A percentile compares a stretch with the other conserved stretches of the same genome.
phyloP scores from a whole-genome alignment of 805 yeast species.

The Priceomyces fermenticarens region DNA sequence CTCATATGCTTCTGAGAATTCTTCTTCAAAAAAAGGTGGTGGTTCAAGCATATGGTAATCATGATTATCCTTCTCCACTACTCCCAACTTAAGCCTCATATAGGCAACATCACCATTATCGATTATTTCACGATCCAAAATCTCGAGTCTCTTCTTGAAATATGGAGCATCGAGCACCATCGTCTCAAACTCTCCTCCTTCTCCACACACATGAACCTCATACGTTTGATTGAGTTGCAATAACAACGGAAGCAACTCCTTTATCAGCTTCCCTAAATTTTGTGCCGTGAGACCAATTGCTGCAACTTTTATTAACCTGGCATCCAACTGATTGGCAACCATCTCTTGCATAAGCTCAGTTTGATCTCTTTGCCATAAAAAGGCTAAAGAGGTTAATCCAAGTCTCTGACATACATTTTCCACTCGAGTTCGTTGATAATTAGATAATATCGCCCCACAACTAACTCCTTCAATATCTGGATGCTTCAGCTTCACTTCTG shows the following conservation, averaged over 20 bases:
- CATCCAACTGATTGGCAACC: slow-evolving; percentile 66
- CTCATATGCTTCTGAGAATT: slow-evolving; percentile 33
- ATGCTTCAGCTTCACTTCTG: slow-evolving; percentile 44
- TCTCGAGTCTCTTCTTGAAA: slow-evolving; percentile 50
- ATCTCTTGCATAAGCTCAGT: slow-evolving; percentile 77
- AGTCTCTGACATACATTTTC: slow-evolving; percentile 83
- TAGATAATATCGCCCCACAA: slow-evolving; percentile 93
- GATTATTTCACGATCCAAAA: slow-evolving; percentile 39
- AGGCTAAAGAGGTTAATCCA: slow-evolving; percentile 67
- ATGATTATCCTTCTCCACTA: slow-evolving; percentile 35
- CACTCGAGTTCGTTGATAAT: slow-evolving; percentile 92
- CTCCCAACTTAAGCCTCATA: slow-evolving; percentile 51
- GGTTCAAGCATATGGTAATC: slow-evolving; percentile 11
- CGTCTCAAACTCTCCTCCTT: slow-evolving; percentile 98
- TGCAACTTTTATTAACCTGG: slow-evolving; percentile 87
- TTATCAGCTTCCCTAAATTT: slow-evolving; percentile 69
- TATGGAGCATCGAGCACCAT: slow-evolving; percentile 89
- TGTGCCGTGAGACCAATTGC: slow-evolving; percentile 72
- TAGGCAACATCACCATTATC: slow-evolving; percentile 69
- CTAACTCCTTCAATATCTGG: slow-evolving; percentile 84
- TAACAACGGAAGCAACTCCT: slow-evolving; percentile 59
- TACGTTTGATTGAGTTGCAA: slow-evolving; percentile 55
- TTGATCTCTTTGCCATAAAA: slow-evolving; percentile 90
- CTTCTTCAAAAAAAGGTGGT: slow-evolving; percentile 41
- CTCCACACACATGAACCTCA: slow-evolving; percentile 95